Percentiles rank a stretch among this genome's conserved stretches.
These are phyloP conservation scores for Polyporus tsugae DNA, from an alignment of 1,284 basidiomycete genomes.

Conservation along the genomic window DNA sequence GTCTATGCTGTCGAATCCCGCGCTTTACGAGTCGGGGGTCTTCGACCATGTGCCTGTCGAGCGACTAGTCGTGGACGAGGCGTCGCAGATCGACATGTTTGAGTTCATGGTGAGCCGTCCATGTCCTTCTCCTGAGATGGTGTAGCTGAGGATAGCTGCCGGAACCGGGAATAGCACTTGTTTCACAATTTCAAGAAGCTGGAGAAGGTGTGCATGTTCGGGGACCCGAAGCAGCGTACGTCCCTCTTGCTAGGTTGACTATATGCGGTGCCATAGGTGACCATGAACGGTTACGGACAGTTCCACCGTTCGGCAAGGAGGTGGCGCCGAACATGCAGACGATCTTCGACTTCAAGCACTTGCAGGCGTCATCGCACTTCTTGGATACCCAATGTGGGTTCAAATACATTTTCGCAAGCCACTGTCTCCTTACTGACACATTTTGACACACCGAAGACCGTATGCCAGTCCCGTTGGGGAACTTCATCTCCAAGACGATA, in stretches of 20 bases:
- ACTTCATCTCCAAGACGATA: conserved; percentile 55
- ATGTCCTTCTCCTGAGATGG: not conserved
- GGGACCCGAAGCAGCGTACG: conserved; percentile 57
- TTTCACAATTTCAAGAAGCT: conserved; percentile 38
- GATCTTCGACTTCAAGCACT: conserved; percentile 56
- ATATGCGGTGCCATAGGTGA: not conserved
- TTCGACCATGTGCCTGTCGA: conserved; percentile 48
- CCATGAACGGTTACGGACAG: conserved; percentile 37
- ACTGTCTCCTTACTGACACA: not conserved
- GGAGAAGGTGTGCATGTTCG: conserved; percentile 52
- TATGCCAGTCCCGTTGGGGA: conserved; percentile 56
- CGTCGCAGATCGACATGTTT: conserved; percentile 53
- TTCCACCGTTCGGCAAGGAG: conserved; percentile 57
- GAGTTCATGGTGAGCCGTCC: conserved; percentile 29
- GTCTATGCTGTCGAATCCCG: conserved; percentile 65
- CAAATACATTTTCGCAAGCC: not conserved
- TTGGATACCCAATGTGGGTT: conserved; percentile 51
- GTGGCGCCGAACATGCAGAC: conserved; percentile 48
- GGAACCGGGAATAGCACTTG: conserved; percentile 17
- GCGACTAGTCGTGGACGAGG: conserved; percentile 55
- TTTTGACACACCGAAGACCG: conserved; percentile 46
- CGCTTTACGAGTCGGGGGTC: conserved; percentile 29
- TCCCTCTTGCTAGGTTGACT: not conserved
- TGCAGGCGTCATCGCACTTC: conserved; percentile 46
- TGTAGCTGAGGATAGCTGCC: not conserved